These are phyloP conservation scores for Metarhizium humberi DNA, from an alignment of 2,329 filamentous ascomycete species.

Conservation along the genomic window DNA sequence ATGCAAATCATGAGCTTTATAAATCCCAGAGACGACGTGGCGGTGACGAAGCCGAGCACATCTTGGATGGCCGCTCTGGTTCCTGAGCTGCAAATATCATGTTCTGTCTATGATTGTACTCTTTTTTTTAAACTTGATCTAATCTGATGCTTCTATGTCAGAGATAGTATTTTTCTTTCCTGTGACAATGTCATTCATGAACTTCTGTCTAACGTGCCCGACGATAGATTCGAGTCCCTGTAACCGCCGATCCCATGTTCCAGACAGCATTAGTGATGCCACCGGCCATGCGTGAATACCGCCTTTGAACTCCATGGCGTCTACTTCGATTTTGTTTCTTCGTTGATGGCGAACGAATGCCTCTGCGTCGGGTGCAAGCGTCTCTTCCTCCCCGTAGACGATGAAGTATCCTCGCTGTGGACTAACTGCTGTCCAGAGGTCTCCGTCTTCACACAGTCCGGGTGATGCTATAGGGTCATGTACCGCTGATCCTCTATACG, in stretches of 20 bases:
- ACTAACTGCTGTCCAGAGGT: slow-evolving; percentile 57
- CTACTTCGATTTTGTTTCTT: slow-evolving; percentile 43
- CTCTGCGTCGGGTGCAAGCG: slow-evolving; percentile 63
- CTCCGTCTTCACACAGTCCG: slow-evolving; percentile 55
- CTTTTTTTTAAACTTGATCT: slow-evolving; percentile 47
- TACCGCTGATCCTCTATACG: slow-evolving; percentile 46
- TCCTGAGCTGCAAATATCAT: slow-evolving; percentile 19
- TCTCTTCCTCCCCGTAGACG: slow-evolving; percentile 67
- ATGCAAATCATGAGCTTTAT: slow-evolving; percentile 28
- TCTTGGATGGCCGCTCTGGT: slow-evolving; percentile 31
- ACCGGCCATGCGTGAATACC: slow-evolving; percentile 81
- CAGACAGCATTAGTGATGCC: slow-evolving; percentile 49
- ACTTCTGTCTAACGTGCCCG: slow-evolving; percentile 26
- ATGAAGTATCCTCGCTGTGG: slow-evolving; percentile 61
- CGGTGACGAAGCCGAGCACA: slow-evolving; percentile 40
- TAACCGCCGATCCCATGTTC: slow-evolving; percentile 37
- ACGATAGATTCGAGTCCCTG: slow-evolving; percentile 38
- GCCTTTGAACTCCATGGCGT: slow-evolving; percentile 49
- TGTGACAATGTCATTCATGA: slow-evolving; percentile 11
- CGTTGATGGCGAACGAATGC: slow-evolving; percentile 47
- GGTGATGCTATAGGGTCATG: slow-evolving; percentile 45
- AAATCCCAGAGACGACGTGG: slow-evolving; percentile 21
- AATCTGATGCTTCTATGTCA: slow-evolving; percentile 40
- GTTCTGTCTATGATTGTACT: slow-evolving; percentile 23
- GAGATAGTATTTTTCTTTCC: slow-evolving; percentile 8